Evolutionary conservation across 2,329 filamentous ascomycete genomes (phyloP).

Genomic region (Talaromyces marneffei): DNA sequence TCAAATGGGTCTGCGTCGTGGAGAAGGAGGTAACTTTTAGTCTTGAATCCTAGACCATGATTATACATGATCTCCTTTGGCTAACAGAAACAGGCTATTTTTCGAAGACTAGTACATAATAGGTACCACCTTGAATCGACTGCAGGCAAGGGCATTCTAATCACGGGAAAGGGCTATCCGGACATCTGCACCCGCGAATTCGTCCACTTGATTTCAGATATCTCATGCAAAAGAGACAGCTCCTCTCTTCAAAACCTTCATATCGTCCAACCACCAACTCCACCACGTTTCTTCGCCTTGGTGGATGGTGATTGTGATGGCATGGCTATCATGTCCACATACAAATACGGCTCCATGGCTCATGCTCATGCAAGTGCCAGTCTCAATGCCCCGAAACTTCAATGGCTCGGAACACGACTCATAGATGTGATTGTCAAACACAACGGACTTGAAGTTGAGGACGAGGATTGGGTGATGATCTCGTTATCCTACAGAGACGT

Average conservation of each 20-base stretch:
- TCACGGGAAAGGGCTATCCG: constrained; percentile 63
- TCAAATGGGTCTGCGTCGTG: constrained; percentile 56
- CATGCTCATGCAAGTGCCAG: constrained; percentile 49
- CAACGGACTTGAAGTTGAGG: constrained; percentile 15
- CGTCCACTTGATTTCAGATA: constrained; percentile 41
- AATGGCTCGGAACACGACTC: constrained; percentile 55
- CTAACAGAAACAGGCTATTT: constrained; percentile 47
- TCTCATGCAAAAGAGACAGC: constrained; percentile 7
- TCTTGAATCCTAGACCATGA: background rate
- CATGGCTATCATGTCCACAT: constrained; percentile 56
- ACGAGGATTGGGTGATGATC: constrained; percentile 33
- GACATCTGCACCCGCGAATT: constrained; percentile 54
- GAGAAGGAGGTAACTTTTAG: constrained; percentile 53
- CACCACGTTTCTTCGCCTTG: constrained; percentile 47
- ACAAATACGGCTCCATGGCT: constrained; percentile 55
- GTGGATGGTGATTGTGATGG: constrained; percentile 60
- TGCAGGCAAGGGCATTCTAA: constrained; percentile 45
- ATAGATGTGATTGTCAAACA: constrained; percentile 31
- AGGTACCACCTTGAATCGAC: constrained; percentile 40
- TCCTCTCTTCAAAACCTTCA: background rate
- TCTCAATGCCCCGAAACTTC: constrained; percentile 43
- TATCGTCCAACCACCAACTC: constrained; percentile 18
- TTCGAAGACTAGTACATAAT: constrained; percentile 50
- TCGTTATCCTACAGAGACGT: constrained; percentile 50
- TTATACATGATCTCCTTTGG: background rate